phyloP scores from a whole-genome alignment of 495 filamentous ascomycete genomes.

The Aspergillus leporis region DNA sequence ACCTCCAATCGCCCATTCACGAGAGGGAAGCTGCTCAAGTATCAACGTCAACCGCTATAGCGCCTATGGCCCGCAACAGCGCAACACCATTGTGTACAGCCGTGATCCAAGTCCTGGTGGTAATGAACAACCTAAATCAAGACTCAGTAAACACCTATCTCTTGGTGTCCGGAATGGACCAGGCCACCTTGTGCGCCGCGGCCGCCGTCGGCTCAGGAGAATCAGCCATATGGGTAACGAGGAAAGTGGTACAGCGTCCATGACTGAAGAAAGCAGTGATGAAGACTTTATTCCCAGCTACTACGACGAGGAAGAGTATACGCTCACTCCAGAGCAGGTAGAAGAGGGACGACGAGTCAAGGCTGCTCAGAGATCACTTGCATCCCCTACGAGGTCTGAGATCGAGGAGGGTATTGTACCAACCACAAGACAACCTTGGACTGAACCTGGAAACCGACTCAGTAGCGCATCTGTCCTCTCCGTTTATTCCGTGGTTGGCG shows the following conservation, averaged over 20 bases:
- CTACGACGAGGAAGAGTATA: slow-evolving; percentile 47
- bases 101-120: slow-evolving; percentile 40
- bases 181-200: slow-evolving; percentile 36
- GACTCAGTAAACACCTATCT: slow-evolving; percentile 39
- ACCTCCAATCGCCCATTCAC: slow-evolving; percentile 34
- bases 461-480: slow-evolving; percentile 49
- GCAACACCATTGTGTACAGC: slow-evolving; percentile 51
- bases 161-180: slow-evolving; percentile 42
- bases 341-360: slow-evolving; percentile 34
- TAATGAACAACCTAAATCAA: slow-evolving; percentile 36
- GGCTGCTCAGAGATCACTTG: slow-evolving; percentile 17
- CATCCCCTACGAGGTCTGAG: slow-evolving; percentile 37
- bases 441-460: slow-evolving; percentile 38
- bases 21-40: slow-evolving; percentile 55
- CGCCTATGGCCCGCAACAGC: slow-evolving; percentile 47
- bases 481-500: slow-evolving; percentile 58
- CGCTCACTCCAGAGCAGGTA: slow-evolving; percentile 35
- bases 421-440: slow-evolving; percentile 31
- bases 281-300: slow-evolving; percentile 46
- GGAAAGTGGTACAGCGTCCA: slow-evolving; percentile 25
- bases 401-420: slow-evolving; percentile 42
- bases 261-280: slow-evolving; percentile 46
- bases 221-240: slow-evolving; percentile 29
- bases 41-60: slow-evolving; percentile 52
- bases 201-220: slow-evolving; percentile 33